Evolutionary conservation across 306 rosid genomes (phyloP), one percentile per base, ranked within the genome.

Genomic region (Rosa rugosa): DNA sequence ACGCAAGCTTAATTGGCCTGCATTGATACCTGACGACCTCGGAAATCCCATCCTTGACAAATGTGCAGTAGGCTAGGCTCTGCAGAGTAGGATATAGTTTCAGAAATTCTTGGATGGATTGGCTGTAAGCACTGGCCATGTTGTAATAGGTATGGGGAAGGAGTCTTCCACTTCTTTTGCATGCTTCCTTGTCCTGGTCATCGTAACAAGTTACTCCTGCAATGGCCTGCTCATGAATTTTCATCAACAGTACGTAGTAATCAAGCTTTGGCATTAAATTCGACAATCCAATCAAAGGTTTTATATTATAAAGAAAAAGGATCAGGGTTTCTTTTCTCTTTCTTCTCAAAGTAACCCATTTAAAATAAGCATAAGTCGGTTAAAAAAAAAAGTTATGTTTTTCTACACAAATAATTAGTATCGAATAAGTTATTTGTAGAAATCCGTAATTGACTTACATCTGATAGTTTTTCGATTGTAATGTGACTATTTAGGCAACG

Each of bases 11-110:
- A 17, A 90, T 75, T 11, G 93, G 86, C 76, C 42, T 46, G 90
- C 97, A 90, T n/a, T 89, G 93, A n/a, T 86, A 82, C n/a, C 31
- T 74, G 86, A 86, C 86, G 49, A 89, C 87, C 18, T 92, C 84
- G 17, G 86, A 76, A 73, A 81, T 75, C 69, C 69, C 83, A 79
- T 81, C 83, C 78, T 80, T 86, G 49, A 90, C 88, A 46, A 89
- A 81, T 25, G 70, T 77, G 78, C 97, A 92, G 49, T 75, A 82
- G 63, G 91, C 75, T 14, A 92, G 81, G 66, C 72, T 87, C 77
- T 83, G 84, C 84, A 92, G 77, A 47, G 88, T 91, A 38, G 96
- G 92, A 83, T 86, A 86, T 72, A 89, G 83, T 60, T 88, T 83
- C 5, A 90, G 83, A 82, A 90, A 73, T 60, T 90, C 85, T 66